phyloP scores from a whole-genome alignment of 495 filamentous ascomycete species.

The Sabuloglossum arenarium region DNA sequence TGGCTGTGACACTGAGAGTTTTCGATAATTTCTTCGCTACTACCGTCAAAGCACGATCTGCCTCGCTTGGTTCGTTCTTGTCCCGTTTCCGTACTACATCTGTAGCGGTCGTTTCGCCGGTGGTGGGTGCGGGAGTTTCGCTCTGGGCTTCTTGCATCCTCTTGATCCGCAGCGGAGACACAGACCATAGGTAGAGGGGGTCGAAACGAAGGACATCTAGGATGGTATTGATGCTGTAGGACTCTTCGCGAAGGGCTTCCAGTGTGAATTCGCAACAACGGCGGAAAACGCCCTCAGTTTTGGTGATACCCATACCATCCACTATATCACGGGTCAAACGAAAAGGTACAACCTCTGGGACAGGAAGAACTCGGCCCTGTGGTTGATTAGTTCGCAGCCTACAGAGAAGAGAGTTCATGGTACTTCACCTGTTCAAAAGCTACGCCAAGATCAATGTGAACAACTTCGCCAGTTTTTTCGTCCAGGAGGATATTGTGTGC shows the following conservation, averaged over 20 bases:
- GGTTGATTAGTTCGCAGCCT: conserved; percentile 6
- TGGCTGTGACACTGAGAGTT: conserved; percentile 79
- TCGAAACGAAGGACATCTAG: conserved; percentile 91
- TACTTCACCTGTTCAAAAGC: conserved; percentile 55
- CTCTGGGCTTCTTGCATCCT: conserved; percentile 45
- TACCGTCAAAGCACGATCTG: conserved; percentile 74
- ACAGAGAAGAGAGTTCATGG: neutral
- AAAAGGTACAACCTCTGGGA: conserved; percentile 92
- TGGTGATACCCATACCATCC: conserved; percentile 90
- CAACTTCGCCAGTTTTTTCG: conserved; percentile 71
- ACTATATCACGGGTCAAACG: conserved; percentile 87
- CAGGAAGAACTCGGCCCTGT: conserved; percentile 64
- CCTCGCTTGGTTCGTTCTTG: conserved; percentile 68
- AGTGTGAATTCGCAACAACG: conserved; percentile 95
- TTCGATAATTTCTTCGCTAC: conserved; percentile 89
- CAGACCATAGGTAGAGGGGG: conserved; percentile 85
- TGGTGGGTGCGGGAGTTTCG: conserved; percentile 17
- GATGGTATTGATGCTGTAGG: conserved; percentile 90
- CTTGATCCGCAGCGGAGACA: conserved; percentile 72
- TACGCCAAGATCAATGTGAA: conserved; percentile 92
- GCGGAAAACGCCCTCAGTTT: conserved; percentile 87
- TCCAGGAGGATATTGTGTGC: conserved; percentile 94
- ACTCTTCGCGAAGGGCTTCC: conserved; percentile 78
- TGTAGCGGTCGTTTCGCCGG: conserved; percentile 11
- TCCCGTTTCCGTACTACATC: conserved; percentile 24